Percentiles rank a stretch among this genome's conserved stretches.
Evolutionary conservation across 805 yeast species (phyloP).

Genomic region (Debaryomyces castellii): DNA sequence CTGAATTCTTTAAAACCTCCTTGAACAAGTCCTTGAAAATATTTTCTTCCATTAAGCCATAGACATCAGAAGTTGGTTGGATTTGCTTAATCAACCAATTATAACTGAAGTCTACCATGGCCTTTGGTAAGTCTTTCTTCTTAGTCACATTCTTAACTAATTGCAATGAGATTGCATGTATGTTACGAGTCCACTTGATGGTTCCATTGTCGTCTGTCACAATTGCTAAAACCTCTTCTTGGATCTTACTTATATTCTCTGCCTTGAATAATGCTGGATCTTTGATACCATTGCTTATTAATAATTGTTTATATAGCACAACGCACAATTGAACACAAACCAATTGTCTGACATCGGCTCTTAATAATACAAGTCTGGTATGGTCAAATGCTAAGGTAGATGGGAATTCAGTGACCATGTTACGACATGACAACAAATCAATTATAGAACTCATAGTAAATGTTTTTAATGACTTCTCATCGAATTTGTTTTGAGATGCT

Average conservation of each 20-base stretch:
- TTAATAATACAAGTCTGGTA: slow-evolving; percentile 67
- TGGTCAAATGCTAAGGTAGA: slow-evolving; percentile 82
- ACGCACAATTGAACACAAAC: slow-evolving; percentile 77
- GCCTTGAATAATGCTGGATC: slow-evolving; percentile 23
- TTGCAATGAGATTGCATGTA: slow-evolving; percentile 70
- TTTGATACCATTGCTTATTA: slow-evolving; percentile 22
- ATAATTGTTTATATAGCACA: slow-evolving; percentile 69
- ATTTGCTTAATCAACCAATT: slow-evolving; percentile 84
- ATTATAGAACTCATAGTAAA: slow-evolving; percentile 54
- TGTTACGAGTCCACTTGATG: slow-evolving; percentile 86
- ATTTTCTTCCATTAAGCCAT: slow-evolving; percentile 70
- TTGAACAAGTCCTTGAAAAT: slow-evolving; percentile 50
- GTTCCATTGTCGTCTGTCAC: slow-evolving; percentile 85
- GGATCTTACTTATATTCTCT: slow-evolving; percentile 47
- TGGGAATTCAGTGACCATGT: slow-evolving; percentile 81
- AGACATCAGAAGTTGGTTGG: slow-evolving; percentile 77
- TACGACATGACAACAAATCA: slow-evolving; percentile 70
- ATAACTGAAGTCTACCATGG: slow-evolving; percentile 57
- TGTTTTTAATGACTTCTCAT: slow-evolving; percentile 26
- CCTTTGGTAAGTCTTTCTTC: slow-evolving; percentile 29
- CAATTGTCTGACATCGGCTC: slow-evolving; percentile 84
- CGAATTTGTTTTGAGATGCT: slow-evolving; percentile 1
- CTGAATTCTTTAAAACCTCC: slow-evolving; percentile 27
- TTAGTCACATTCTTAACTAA: slow-evolving; percentile 44
- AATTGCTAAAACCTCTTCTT: slow-evolving; percentile 71